Percentiles rank a stretch among this genome's conserved stretches.
phyloP scores from a whole-genome alignment of 2,329 filamentous ascomycete species.

The Chaetomium sp. region DNA sequence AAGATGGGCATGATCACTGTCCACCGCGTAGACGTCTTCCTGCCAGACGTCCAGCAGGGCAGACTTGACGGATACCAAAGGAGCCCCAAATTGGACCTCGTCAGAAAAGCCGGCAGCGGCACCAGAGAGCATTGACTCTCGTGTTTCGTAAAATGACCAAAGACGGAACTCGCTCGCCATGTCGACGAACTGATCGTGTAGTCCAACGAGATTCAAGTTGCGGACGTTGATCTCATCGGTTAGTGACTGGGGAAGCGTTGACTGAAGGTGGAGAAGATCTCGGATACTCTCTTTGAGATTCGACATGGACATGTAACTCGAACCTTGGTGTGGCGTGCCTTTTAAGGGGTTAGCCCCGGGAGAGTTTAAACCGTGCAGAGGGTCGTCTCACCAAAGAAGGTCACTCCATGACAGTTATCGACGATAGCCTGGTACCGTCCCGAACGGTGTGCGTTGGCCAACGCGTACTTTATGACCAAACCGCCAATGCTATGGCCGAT shows the following conservation, averaged over 20 bases:
- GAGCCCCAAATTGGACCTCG: conserved; percentile 52
- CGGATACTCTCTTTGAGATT: conserved; percentile 50
- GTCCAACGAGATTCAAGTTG: conserved; percentile 40
- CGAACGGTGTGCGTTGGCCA: conserved; percentile 41
- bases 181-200: conserved; percentile 50
- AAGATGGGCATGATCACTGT: conserved; percentile 49
- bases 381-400: conserved; percentile 47
- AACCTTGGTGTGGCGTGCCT: conserved; percentile 57
- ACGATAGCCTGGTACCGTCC: conserved; percentile 38
- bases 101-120: conserved; percentile 30
- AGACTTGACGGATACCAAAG: conserved; percentile 52
- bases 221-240: conserved; percentile 45
- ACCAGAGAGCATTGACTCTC: conserved; percentile 51
- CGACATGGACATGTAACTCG: conserved; percentile 54
- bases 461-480: conserved; percentile 50
- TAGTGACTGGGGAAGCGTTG: conserved; percentile 44
- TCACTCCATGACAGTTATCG: conserved; percentile 53
- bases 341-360: conserved; percentile 11
- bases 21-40: conserved; percentile 46
- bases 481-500: conserved; percentile 57
- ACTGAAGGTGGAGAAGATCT: conserved; percentile 43
- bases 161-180: conserved; percentile 52
- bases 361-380: background rate
- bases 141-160: conserved; percentile 59
- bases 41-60: conserved; percentile 44